Base-by-base conservation (phyloP, 371 early-diverging fungal genomes). In the Syncephalastrum racemosum region DNA sequence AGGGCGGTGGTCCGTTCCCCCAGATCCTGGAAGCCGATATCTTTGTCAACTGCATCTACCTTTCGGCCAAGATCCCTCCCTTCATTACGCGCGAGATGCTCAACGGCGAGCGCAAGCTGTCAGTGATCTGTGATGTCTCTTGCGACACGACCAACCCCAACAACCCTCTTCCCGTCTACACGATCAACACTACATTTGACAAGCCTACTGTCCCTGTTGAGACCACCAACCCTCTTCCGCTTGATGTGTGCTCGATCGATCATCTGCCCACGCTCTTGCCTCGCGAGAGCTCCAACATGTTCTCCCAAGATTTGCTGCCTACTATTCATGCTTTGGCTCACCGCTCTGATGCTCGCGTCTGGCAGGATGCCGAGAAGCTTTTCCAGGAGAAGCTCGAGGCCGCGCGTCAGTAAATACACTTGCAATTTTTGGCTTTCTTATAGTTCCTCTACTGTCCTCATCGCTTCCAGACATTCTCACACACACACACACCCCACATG, bases 31-130 rank as follows among this genome's bases (percentile, higher is more conserved):
- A 88, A 49, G 72, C 82, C 56, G 69, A 95, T 67, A 90, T 97
- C 68, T 98, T 98, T 75, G 88, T 98, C 83, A 98, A 98, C 86
- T 98, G 96, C 79, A 96, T 98, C 75, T 98, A 98, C 67, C 86
- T 98, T 53, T 86, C 86, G 67, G 67, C 87, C 52, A 83, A 88
- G 71, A 96, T 98, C 63, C 94, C 96, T 53, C 95, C 98, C 19
- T 98, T 98, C 74, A 66, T 98, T 67, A 94, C 93, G 43, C 83
- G 72, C 56, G 87, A 89, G 42, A 81, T 85, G 82, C 69, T 94
- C 25, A 85, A 88, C 61, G 79, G 75, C 48, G 71, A 78, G 27
- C 85, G 96, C 50, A 77, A 80, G 48, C 66, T 98, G 41, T 84
- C 87, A 31, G 90, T 95, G 18, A 79, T 98, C 45, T 91, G 90